Base-by-base conservation (phyloP, 78 protist species). In the Acrasis kona region DNA sequence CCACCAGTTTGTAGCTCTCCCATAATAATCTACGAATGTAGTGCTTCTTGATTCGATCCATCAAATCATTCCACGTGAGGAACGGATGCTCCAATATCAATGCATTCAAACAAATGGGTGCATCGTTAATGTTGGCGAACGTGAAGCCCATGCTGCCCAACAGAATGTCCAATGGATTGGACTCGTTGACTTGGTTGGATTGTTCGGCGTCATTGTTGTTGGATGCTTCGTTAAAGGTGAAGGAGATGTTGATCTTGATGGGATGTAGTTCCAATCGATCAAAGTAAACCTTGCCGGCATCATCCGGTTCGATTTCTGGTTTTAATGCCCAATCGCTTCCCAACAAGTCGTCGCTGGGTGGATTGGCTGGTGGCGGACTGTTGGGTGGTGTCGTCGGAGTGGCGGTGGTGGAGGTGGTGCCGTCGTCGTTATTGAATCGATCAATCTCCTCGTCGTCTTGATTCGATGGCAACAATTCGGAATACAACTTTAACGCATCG, bases 1-100 rank as follows among this genome's bases (percentile, higher is more conserved):
- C 93, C 3, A 89, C 67, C 27, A 89, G 50, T 36, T 77, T 84
- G 70, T 84, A 85, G 30, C 79, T 65, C 58, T 84, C 84, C 5
- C 39, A 8, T 2, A 80, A 41, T 10, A 50, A 82, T 67, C 81
- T 86, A 10, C 30, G 34, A 9, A 64, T 61, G 41, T 85, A 87
- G 28, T 85, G 83, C 4, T 34, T 19, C 41, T 70, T 4, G 74
- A 70, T 66, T 6, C n/a, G n/a, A 31, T 32, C 4, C 4, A 66
- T 6, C 4, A 70, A 6, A 36, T 34, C 38, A 6, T 42, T n/a
- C 4, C n/a, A 4, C n/a, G 4, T 36, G 30, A 31, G 67, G 6
- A 8, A 70, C 34, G 74, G 70, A 66, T 70, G 4, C 41, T 6
- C 35, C 4, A 70, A 4, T 12, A 70, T 65, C 41, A 70, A 66